Evolutionary conservation across 2,329 filamentous ascomycete species (phyloP), one percentile per base, ranked within the genome.

Genomic region (Cercospora brassicicola): DNA sequence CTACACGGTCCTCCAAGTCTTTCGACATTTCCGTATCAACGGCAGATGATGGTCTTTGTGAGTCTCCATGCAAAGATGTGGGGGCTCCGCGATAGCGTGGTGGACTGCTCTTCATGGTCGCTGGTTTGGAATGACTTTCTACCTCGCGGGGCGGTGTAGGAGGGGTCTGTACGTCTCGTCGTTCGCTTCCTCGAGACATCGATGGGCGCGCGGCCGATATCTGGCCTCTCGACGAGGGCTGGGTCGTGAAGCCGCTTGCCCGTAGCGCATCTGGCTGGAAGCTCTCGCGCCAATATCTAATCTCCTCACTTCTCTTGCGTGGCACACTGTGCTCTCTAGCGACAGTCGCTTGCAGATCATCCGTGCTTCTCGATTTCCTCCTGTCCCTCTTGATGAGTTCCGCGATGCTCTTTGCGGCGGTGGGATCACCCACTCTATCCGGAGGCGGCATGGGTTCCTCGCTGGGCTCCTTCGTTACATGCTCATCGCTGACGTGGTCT

Each of bases 281-380:
- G 71, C 77, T 78, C 59, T 78, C 76, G 8, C 78, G 72, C 78
- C 78, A 79, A 60, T 75, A 77, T 39, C 73, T 67, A 28, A 79
- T 78, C 72, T 80, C 78, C 28, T 77, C 75, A 60, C 74, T 78
- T 61, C 76, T 74, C 63, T 79, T 76, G 28, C 76, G 70, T 0
- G 73, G 65, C n/a, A 73, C 61, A 28, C 70, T 68, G 11, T 68
- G 64, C 48, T 71, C 65, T 15, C 66, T 65, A 23, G 70, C 59
- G 5, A 36, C 45, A 13, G 71, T 55, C 9, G 61, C 64, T 30
- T 70, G 71, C 51, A 79, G 67, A 66, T 79, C 77, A 51, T 76
- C 77, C 4, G 75, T 74, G 65, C 78, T 79, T 61, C 78, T 67
- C 36, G 78, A 79, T 59, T 74, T 75, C 64, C 78, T 73, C 66